These are phyloP conservation scores for Coniferiporia weirii DNA, from an alignment of 1,284 basidiomycete genomes.

Conservation along the genomic window DNA sequence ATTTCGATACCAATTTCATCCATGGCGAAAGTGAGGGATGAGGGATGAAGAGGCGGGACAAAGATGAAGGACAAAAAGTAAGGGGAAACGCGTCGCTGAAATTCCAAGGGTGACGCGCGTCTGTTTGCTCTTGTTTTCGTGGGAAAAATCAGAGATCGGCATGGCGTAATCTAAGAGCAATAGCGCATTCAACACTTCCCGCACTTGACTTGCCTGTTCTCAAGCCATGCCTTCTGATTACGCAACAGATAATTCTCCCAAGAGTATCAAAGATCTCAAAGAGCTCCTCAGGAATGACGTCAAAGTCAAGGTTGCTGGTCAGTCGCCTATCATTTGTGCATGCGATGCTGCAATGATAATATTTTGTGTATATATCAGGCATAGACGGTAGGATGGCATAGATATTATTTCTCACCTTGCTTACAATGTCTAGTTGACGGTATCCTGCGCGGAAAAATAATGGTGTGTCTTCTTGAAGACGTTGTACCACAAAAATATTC, in stretches of 20 bases:
- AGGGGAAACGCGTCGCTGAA: constrained; percentile 1
- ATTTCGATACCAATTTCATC: constrained; percentile 82
- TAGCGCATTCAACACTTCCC: too few species aligned
- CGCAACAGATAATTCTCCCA: constrained; percentile 11
- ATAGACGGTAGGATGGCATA: constrained; percentile 26
- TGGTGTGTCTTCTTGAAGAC: constrained; percentile 45
- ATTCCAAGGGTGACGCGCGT: constrained; percentile 17
- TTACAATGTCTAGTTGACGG: constrained; percentile 68
- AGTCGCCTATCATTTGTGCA: not conserved
- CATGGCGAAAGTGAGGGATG: constrained; percentile 39
- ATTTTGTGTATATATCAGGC: constrained; percentile 20
- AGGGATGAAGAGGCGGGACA: constrained; percentile 17
- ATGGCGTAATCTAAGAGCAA: too few species aligned
- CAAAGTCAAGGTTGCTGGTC: constrained; percentile 20
- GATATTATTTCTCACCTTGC: not conserved
- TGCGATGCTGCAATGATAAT: not conserved
- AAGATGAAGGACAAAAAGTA: not conserved
- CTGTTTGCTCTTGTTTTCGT: not conserved
- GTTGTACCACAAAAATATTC: not conserved
- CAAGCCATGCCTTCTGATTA: constrained; percentile 2
- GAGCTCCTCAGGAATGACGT: constrained; percentile 5
- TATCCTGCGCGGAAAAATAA: constrained; percentile 88
- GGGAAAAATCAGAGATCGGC: not conserved
- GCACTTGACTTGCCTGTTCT: not conserved
- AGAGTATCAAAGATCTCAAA: constrained; percentile 8